Base-by-base conservation (phyloP, 2,329 filamentous ascomycete genomes). In the Pseudogymnoascus sp. region DNA sequence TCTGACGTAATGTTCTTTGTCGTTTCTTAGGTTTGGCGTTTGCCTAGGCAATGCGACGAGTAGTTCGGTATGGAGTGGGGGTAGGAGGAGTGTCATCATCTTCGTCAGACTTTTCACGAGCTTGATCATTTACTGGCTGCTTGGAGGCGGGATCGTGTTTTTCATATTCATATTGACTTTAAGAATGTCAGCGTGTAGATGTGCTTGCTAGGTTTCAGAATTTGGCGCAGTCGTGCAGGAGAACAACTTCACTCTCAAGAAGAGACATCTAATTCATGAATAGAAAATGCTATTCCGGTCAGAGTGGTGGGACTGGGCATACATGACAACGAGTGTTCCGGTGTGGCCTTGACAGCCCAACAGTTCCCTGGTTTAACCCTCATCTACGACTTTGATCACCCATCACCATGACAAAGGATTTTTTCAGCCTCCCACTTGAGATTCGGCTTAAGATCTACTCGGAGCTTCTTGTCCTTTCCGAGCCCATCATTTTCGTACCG, bases 101-200 rank as follows among this genome's bases (percentile, higher is more conserved):
- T 53, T 53, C 47, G 47, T 53, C 47, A 53, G 3, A 3, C 23
- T 28, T 53, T n/a, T 53, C 47, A 53, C 47, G 47, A 53, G 47
- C 21, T 23, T 53, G 47, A 53, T 53, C 47, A 53, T 53, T 23
- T 17, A 15, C 19, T 53, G 47, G 19, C 47, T 53, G 47, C 23
- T 53, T 28, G 47, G 10, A 53, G 9, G 47, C 47, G 28, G 21
- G 47, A 62, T 23, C 50, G 63, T n/a, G 64, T 65, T 57, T 33
- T 21, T n/a, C n/a, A n/a, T n/a, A n/a, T 26, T 26, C 26, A 26
- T 26, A 26, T 26, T 26, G 26, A 26, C 6, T 26, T 26, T 35
- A 13, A 35, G 11, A 35, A 35, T 35, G 33, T 35, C 33, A 35
- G 9, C 33, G 33, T 13, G 33, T 13, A 35, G 33, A 13, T 35